A percentile compares a stretch with the other conserved stretches of the same genome.
Evolutionary conservation across 805 yeast genomes (phyloP).

Genomic region (Candida vartiovaarae): DNA sequence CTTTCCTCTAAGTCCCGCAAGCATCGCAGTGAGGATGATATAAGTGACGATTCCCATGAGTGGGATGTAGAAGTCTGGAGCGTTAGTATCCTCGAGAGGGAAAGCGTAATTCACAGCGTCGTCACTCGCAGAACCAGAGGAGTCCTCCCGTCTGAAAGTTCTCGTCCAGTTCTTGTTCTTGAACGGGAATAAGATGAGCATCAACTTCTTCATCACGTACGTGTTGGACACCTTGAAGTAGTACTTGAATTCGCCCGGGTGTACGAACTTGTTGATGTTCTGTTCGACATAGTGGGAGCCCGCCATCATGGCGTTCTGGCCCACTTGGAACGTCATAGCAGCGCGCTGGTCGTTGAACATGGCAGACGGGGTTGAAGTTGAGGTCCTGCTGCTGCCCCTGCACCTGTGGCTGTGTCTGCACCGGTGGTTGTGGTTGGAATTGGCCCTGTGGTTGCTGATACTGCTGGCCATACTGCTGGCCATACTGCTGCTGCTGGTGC

Average conservation of each 20-base stretch:
- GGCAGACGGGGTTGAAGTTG: conserved; percentile 12
- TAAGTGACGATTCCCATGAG: conserved; percentile 88
- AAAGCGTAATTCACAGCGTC: conserved; percentile 44
- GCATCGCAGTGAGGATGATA: conserved; percentile 72
- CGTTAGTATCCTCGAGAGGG: conserved; percentile 82
- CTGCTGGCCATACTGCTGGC: not conserved
- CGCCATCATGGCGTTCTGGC: conserved; percentile 75
- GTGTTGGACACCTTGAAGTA: conserved; percentile 89
- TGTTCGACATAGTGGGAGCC: conserved; percentile 76
- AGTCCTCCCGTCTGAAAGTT: conserved; percentile 29
- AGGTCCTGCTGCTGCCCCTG: conserved; percentile 15
- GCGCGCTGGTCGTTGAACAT: conserved; percentile 75
- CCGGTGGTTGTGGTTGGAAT: conserved; percentile 23
- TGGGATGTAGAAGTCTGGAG: conserved; percentile 96
- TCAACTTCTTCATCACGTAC: conserved; percentile 71
- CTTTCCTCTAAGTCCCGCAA: conserved; percentile 79
- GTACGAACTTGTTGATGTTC: conserved; percentile 41
- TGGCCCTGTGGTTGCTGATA: conserved; percentile 11
- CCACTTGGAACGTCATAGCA: conserved; percentile 80
- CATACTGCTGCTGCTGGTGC: conserved; percentile 10
- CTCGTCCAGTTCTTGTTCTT: conserved; percentile 80
- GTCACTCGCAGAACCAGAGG: conserved; percentile 21
- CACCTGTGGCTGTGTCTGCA: conserved; percentile 11
- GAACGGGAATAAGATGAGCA: conserved; percentile 79
- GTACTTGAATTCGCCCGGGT: conserved; percentile 57